These are phyloP conservation scores for Vinca minor DNA, from an alignment of 257 asterid genomes.

Conservation along the genomic window DNA sequence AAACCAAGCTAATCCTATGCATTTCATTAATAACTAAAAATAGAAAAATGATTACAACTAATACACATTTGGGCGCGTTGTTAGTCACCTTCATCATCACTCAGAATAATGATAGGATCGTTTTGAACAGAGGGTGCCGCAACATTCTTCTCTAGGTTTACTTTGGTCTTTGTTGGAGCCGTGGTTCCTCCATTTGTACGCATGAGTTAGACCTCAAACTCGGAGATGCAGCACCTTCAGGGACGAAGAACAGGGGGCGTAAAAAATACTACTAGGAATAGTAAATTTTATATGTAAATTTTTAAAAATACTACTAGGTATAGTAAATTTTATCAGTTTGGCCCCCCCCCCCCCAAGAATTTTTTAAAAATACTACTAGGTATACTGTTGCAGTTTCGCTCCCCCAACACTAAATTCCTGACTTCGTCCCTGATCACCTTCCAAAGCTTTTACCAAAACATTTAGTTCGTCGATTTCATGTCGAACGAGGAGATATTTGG, in stretches of 20 bases:
- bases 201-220: background rate
- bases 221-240: constrained; percentile 8
- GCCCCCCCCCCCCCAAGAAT: too few species aligned
- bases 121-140: background rate
- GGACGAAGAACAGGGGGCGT: too few species aligned
- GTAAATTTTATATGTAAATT: too few species aligned
- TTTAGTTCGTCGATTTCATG: constrained; percentile 36
- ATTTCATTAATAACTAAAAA: too few species aligned
- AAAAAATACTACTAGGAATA: too few species aligned
- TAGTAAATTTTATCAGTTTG: too few species aligned
- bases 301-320: too few species aligned
- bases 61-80: background rate
- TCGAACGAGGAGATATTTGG: constrained; percentile 37
- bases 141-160: background rate
- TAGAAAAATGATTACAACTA: background rate
- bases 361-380: too few species aligned
- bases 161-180: background rate
- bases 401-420: too few species aligned
- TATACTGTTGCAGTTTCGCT: too few species aligned
- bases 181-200: background rate
- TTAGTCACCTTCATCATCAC: constrained; percentile 20
- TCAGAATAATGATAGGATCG: constrained; percentile 22
- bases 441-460: constrained; percentile 57
- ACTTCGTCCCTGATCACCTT: constrained; percentile 43
- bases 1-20: background rate